phyloP scores from a whole-genome alignment of 2,329 filamentous ascomycete genomes.

The Colletotrichum sp. region DNA sequence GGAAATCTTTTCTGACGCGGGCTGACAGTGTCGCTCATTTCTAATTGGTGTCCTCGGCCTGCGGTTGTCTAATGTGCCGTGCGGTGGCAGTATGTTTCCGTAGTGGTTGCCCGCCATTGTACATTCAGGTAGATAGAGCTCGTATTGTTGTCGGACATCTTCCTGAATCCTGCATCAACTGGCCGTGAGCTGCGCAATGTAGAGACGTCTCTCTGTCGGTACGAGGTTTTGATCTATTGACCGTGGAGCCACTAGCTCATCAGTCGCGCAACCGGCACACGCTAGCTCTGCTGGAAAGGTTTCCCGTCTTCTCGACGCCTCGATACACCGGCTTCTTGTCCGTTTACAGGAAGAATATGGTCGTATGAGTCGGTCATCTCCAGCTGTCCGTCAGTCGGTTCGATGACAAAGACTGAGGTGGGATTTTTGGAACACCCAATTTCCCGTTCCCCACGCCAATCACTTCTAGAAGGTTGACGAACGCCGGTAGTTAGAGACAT shows the following conservation, averaged over 20 bases:
- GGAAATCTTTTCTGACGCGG: not conserved
- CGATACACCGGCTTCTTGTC: slow-evolving; percentile 2
- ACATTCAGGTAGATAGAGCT: slow-evolving; percentile 9
- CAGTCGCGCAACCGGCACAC: not conserved
- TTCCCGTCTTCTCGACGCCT: not conserved
- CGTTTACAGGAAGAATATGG: not conserved
- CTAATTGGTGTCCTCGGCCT: not conserved
- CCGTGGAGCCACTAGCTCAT: slow-evolving; percentile 3
- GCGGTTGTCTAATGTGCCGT: not conserved
- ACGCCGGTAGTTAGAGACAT: slow-evolving; percentile 18
- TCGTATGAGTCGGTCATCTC: not conserved
- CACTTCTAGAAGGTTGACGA: slow-evolving; percentile 23
- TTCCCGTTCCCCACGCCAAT: slow-evolving; percentile 22
- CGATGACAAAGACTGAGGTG: not conserved
- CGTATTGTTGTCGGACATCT: slow-evolving; percentile 4
- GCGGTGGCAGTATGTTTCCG: not conserved
- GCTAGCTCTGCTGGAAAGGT: not conserved
- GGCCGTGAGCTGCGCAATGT: not conserved
- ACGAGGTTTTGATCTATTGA: slow-evolving; percentile 1
- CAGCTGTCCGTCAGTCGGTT: not conserved
- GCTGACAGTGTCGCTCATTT: not conserved
- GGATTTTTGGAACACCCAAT: slow-evolving; percentile 15
- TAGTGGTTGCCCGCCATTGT: not conserved
- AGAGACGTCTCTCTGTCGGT: not conserved
- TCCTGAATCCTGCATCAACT: not conserved